Percentiles rank a stretch among this genome's conserved stretches.
Conservation (phyloP, 2,329 filamentous ascomycete species). For the Huntiella moniliformis region DNA sequence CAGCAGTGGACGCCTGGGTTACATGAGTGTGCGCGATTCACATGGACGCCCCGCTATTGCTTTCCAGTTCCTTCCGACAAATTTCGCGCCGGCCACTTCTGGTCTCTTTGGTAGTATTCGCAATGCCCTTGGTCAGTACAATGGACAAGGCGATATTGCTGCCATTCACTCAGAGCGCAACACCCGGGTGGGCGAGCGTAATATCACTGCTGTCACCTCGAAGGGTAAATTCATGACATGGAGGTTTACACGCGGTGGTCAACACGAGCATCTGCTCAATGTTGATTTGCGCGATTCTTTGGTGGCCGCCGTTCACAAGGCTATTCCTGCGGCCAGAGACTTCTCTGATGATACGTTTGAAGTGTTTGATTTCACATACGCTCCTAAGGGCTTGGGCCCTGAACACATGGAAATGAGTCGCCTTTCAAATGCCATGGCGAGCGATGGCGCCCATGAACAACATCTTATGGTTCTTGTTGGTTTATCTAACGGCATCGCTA, state of each 20-base stretch:
- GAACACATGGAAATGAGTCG: constrained; percentile 32
- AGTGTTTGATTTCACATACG: constrained; percentile 62
- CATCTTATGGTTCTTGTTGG: constrained; percentile 44
- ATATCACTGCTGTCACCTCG: constrained; percentile 60
- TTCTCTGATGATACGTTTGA: constrained; percentile 44
- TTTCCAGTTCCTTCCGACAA: constrained; percentile 55
- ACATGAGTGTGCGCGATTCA: constrained; percentile 67
- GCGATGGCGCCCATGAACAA: constrained; percentile 32
- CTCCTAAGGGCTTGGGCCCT: constrained; percentile 31
- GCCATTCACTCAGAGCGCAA: constrained; percentile 60
- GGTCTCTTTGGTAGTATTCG: constrained; percentile 70
- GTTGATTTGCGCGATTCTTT: constrained; percentile 51
- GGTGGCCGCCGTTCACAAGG: constrained; percentile 38
- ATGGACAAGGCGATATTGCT: constrained; percentile 57
- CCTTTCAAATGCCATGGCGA: constrained; percentile 30
- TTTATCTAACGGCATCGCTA: constrained; percentile 30
- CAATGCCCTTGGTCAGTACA: constrained; percentile 51
- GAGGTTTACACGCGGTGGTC: constrained; percentile 76
- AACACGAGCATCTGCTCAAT: constrained; percentile 55
- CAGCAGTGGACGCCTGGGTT: constrained; percentile 70
- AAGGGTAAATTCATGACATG: constrained; percentile 67
- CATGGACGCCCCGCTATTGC: constrained; percentile 71
- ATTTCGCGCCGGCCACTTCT: constrained; percentile 33
- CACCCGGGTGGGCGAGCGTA: constrained; percentile 61
- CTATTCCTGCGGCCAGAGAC: constrained; percentile 28